Evolutionary conservation across 2,329 filamentous ascomycete species (phyloP).

Genomic region (Alternaria hordeiaustralica): DNA sequence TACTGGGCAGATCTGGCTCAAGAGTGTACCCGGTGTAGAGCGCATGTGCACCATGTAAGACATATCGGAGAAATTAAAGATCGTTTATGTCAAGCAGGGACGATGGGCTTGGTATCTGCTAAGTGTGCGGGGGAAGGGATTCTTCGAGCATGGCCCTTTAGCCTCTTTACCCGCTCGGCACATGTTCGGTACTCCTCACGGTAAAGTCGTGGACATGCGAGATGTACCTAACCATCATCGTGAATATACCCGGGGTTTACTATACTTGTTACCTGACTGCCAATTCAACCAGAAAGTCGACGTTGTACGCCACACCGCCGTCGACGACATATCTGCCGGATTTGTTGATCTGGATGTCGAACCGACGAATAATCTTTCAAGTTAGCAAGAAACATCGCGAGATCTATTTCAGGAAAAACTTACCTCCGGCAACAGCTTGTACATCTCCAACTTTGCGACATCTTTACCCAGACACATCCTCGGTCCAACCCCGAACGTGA

Average conservation of each 20-base stretch:
- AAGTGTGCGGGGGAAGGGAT: background rate
- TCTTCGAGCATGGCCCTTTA: constrained; percentile 2
- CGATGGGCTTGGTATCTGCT: background rate
- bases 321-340: constrained; percentile 35
- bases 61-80: constrained; percentile 20
- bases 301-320: constrained; percentile 41
- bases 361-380: constrained; percentile 33
- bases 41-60: background rate
- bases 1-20: background rate
- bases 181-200: background rate
- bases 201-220: background rate
- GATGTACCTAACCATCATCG: background rate
- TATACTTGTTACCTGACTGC: background rate
- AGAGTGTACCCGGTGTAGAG: background rate
- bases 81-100: constrained; percentile 6
- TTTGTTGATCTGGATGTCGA: constrained; percentile 34
- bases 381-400: background rate
- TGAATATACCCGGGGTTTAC: background rate
- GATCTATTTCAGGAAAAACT: constrained; percentile 6
- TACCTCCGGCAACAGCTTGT: constrained; percentile 45
- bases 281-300: constrained; percentile 26
- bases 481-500: constrained; percentile 37
- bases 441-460: constrained; percentile 39
- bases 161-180: constrained; percentile 11
- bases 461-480: constrained; percentile 43